These are phyloP conservation scores for Malus hybrid DNA, from an alignment of 331 rosid species.

Conservation along the genomic window DNA sequence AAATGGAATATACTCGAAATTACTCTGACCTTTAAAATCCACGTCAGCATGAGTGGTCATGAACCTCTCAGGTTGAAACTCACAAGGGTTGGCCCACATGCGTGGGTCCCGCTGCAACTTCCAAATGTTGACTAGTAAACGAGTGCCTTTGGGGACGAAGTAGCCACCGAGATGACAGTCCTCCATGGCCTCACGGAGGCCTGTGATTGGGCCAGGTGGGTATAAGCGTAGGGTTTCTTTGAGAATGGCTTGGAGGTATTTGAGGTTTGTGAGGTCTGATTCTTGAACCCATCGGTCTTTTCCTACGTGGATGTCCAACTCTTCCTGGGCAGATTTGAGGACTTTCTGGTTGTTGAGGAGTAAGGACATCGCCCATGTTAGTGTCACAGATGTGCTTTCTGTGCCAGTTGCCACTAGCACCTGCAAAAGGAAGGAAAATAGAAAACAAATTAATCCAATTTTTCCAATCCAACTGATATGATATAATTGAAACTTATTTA, in stretches of 20 bases:
- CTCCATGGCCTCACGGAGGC: slow-evolving; percentile 50
- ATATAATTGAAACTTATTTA: too few relatives aligned
- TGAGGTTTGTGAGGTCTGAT: slow-evolving; percentile 22
- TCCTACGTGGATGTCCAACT: slow-evolving; percentile 40
- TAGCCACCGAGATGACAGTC: slow-evolving; percentile 38
- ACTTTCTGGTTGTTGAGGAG: slow-evolving; percentile 47
- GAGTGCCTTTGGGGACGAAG: slow-evolving; percentile 40
- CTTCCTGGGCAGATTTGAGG: slow-evolving; percentile 37
- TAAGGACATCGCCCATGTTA: slow-evolving; percentile 46
- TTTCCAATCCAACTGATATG: neutral
- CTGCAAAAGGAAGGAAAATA: slow-evolving; percentile 21
- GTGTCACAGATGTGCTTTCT: slow-evolving; percentile 56
- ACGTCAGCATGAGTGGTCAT: slow-evolving; percentile 16
- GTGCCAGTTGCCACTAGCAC: slow-evolving; percentile 38
- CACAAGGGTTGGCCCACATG: slow-evolving; percentile 31
- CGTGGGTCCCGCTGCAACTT: slow-evolving; percentile 48
- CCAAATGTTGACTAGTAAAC: slow-evolving; percentile 58
- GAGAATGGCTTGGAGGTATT: slow-evolving; percentile 39
- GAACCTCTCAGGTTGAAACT: slow-evolving; percentile 45
- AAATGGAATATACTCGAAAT: slow-evolving; percentile 42
- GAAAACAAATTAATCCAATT: neutral
- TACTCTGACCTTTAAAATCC: slow-evolving; percentile 4
- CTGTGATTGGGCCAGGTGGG: slow-evolving; percentile 50
- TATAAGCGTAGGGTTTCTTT: slow-evolving; percentile 44
- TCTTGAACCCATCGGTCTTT: slow-evolving; percentile 40